Percentiles rank a stretch among this genome's conserved stretches.
phyloP scores from a whole-genome alignment of 2,329 filamentous ascomycete species.

The Alternaria triticina region DNA sequence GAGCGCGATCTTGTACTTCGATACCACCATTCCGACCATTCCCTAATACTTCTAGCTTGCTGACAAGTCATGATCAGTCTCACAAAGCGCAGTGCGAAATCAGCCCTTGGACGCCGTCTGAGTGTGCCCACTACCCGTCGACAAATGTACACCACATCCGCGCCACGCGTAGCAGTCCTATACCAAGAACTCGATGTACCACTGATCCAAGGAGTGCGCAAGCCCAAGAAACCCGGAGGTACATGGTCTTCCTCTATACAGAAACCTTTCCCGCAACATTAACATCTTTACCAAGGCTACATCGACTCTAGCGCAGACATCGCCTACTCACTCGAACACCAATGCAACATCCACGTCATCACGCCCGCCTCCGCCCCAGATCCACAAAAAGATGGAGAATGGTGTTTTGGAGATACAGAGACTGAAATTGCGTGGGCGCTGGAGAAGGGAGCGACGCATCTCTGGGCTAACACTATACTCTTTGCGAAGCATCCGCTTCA shows the following conservation, averaged over 20 bases:
- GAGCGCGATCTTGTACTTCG: neutral
- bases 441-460: neutral
- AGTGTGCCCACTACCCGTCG: rapidly evolving
- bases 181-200: neutral
- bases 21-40: rapidly evolving
- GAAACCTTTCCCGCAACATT: neutral
- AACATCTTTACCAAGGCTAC: neutral
- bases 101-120: rapidly evolving
- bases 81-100: neutral
- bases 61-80: neutral
- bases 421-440: rapidly evolving
- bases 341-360: neutral
- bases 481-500: neutral
- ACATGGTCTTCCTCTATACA: too few species aligned
- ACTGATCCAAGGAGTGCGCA: neutral
- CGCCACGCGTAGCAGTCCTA: neutral
- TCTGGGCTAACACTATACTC: neutral
- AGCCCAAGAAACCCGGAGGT: neutral
- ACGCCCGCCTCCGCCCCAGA: neutral
- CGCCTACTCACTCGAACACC: neutral
- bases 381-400: rapidly evolving
- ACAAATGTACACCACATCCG: neutral
- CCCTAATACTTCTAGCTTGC: too few species aligned
- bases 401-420: neutral
- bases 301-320: neutral